Evolutionary conservation across 768 basidiomycete genomes (phyloP), one percentile per base, ranked within the genome.

Genomic region (Auricularia cornea): DNA sequence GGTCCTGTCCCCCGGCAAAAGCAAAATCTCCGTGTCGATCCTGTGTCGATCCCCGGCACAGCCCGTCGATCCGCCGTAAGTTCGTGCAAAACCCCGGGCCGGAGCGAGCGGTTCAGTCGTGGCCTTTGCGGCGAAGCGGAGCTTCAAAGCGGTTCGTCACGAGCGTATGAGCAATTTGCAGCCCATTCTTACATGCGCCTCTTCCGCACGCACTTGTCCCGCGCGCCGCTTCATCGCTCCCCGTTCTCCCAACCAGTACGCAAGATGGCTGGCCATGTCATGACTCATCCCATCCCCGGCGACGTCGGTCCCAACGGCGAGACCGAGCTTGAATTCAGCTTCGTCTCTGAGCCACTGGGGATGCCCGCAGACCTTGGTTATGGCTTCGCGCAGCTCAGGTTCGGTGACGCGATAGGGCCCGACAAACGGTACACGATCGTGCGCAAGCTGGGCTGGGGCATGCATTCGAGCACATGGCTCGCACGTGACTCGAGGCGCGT

Each of bases 371-470:
- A 61, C 40, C 38, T 44, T 6, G 60, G 60, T 3, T 48, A 44
- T 61, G 60, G 60, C 14, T 61, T 23, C 26, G 11, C 33, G 1
- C 32, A 60, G 59, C 20, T 64, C 26, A 40, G 41, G 33, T 64
- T 64, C 35, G 23, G 23, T 0, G 38, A 64, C 1, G 28, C 44
- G 5, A 31, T 64, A 28, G 61, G 64, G 26, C 56, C 62, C 23
- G 44, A 41, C 4, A 23, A 54, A 2, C 62, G 64, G 18, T 67
- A 67, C 26, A 63, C 35, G 14, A 63, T 67, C 54, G 40, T 60
- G 16, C 56, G 66, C 14, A 67, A 67, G 44, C 64, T 65, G 12
- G 66, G 66, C 12, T 67, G 64, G 64, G 66, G 66, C 14, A 63
- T 63, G 64, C 31, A 60, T 26, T 60, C 65, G 12, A 67, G 65